phyloP scores from a whole-genome alignment of 208 protist species.

The Blastocrithidia nonstop region DNA sequence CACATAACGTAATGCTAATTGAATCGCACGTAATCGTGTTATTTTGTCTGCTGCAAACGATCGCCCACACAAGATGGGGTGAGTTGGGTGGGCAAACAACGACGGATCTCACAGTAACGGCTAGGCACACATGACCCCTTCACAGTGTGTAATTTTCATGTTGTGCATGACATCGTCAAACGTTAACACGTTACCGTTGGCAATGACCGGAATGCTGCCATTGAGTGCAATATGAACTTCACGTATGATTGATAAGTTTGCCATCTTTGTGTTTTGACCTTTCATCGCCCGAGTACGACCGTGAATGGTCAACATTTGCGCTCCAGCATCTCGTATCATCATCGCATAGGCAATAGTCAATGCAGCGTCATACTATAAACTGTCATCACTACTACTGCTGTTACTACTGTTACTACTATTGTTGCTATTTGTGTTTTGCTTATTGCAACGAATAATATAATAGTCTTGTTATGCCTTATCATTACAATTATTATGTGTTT shows the following conservation, averaged over 20 bases:
- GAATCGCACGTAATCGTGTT: slow-evolving; percentile 26
- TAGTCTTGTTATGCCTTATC: background rate
- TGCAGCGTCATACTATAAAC: slow-evolving; percentile 27
- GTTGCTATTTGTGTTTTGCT: background rate
- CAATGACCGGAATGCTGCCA: slow-evolving; percentile 57
- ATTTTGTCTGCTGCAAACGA: slow-evolving; percentile 14
- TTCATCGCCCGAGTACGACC: slow-evolving; percentile 77
- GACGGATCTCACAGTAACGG: slow-evolving; percentile 73
- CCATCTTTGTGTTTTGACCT: slow-evolving; percentile 39
- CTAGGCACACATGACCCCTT: slow-evolving; percentile 84
- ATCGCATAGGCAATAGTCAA: slow-evolving; percentile 74
- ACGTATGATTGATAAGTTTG: slow-evolving; percentile 56
- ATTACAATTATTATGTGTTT: too few species aligned
- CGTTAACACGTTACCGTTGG: slow-evolving; percentile 76
- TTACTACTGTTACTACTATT: slow-evolving; percentile 2
- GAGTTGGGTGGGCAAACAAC: slow-evolving; percentile 32
- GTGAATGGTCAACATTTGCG: slow-evolving; percentile 72
- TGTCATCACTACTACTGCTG: background rate
- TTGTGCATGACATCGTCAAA: slow-evolving; percentile 44
- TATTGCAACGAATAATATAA: background rate
- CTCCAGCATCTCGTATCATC: slow-evolving; percentile 74
- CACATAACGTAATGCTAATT: slow-evolving; percentile 42
- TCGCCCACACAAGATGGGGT: slow-evolving; percentile 11
- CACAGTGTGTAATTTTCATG: slow-evolving; percentile 26
- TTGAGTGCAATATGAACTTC: slow-evolving; percentile 24